Base-by-base conservation (phyloP, 1,284 basidiomycete genomes). In the Neonothopanus nambi region DNA sequence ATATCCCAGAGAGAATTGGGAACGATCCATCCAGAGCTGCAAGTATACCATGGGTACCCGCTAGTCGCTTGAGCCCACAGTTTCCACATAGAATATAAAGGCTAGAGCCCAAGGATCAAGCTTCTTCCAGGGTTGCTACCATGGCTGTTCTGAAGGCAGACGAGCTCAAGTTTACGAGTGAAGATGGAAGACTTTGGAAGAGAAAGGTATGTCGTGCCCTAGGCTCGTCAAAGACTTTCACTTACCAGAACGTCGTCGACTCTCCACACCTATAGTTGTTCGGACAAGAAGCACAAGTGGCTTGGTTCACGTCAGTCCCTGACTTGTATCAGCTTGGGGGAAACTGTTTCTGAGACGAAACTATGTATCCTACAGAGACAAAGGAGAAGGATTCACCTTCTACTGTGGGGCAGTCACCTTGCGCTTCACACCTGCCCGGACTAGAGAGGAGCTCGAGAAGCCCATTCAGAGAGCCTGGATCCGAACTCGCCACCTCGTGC, bases 201-300 rank as follows among this genome's bases (percentile, higher is more conserved):
- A 42, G 51, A 7, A 52, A 28, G 43, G 8, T 28, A 11, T 28
- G 26, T 28, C 5, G 26, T 11, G 11, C 5, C 11, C 11, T 5
- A 5, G 5, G 11, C 26, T 28, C 26, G 26, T 28, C 26, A 11
- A 28, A 11, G 11, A 28, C 26, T 5, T 28, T 5, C 26, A 28
- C 5, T 11, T 28, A n/a, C n/a, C n/a, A n/a, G 26, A 28, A 28
- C 26, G 26, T n/a, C n/a, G n/a, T n/a, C n/a, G n/a, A n/a, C 26
- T 28, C 26, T 28, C 26, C 11, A 28, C 26, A 28, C 26, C 11
- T 5, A 28, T 28, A 28, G 26, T 28, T 52, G 43, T 52, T 43
- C 43, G 51, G 51, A 17, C 44, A 46, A 23, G 51, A 52, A 28
- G 51, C 51, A 18, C 51, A 52, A 44, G 51, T 36, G 6, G 51